A percentile compares a stretch with the other conserved stretches of the same genome.
Conservation (phyloP, 2,329 filamentous ascomycete species). For the Fusarium duplospermum region DNA sequence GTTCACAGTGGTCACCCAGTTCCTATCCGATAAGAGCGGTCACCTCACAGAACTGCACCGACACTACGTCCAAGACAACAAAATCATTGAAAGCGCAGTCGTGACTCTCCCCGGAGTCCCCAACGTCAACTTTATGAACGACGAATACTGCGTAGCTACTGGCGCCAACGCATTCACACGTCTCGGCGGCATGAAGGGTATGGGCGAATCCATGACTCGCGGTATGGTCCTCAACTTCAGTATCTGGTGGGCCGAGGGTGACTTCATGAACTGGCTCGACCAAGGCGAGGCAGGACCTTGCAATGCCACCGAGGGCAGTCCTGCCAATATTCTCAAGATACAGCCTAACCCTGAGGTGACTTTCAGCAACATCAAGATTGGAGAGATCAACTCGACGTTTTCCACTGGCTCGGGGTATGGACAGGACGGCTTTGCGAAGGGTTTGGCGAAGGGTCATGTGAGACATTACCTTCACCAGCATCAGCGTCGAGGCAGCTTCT, state of each 20-base stretch:
- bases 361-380: slow-evolving; percentile 69
- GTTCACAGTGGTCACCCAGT: slow-evolving; percentile 64
- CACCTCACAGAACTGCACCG: slow-evolving; percentile 62
- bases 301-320: slow-evolving; percentile 63
- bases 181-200: slow-evolving; percentile 56
- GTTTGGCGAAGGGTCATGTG: slow-evolving; percentile 1
- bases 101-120: slow-evolving; percentile 38
- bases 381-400: slow-evolving; percentile 66
- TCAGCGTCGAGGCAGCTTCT: neutral
- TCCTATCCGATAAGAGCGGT: slow-evolving; percentile 53
- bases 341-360: slow-evolving; percentile 62
- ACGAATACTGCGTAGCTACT: slow-evolving; percentile 50
- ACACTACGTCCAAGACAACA: slow-evolving; percentile 56
- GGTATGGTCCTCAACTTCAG: slow-evolving; percentile 65
- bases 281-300: slow-evolving; percentile 61
- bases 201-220: slow-evolving; percentile 58
- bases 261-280: slow-evolving; percentile 66
- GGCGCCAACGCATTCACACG: slow-evolving; percentile 47
- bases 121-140: slow-evolving; percentile 52
- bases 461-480: slow-evolving; percentile 14
- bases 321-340: slow-evolving; percentile 58
- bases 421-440: neutral
- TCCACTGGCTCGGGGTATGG: neutral
- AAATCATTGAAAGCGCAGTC: slow-evolving; percentile 35
- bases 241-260: slow-evolving; percentile 66